These are phyloP conservation scores for Endoconidiophora polonica DNA, from an alignment of 2,329 filamentous ascomycete genomes.

Conservation along the genomic window DNA sequence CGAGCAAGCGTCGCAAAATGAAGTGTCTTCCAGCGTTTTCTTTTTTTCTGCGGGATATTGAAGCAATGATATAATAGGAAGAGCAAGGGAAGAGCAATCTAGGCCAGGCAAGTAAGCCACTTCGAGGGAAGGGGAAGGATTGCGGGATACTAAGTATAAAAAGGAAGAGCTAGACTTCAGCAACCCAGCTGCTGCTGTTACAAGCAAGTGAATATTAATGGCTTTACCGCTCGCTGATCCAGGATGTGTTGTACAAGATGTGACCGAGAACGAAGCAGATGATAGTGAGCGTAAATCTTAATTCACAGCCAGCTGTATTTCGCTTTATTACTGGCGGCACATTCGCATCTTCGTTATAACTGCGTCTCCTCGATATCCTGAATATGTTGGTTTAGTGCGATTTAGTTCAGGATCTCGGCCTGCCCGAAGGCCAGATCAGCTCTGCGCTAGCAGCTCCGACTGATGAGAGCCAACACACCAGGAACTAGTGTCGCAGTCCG, in stretches of 20 bases:
- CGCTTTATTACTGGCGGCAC: no score
- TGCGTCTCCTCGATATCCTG: no score
- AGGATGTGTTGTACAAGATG: neutral
- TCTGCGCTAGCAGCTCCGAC: neutral
- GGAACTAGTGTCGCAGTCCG: neutral
- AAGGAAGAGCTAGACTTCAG: slow-evolving; percentile 2
- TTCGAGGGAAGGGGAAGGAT: slow-evolving; percentile 2
- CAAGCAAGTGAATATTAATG: neutral
- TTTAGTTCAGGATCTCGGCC: no score
- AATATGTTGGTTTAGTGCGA: no score
- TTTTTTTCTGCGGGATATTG: neutral
- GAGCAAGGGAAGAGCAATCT: neutral
- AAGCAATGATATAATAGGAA: slow-evolving; percentile 1
- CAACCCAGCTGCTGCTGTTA: neutral
- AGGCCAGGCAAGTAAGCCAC: slow-evolving; percentile 6
- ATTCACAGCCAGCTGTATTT: neutral
- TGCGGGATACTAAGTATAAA: slow-evolving; percentile 1
- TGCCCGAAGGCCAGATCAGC: neutral
- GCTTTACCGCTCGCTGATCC: no score
- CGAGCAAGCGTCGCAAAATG: slow-evolving; percentile 2
- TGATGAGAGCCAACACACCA: neutral
- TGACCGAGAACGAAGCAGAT: neutral
- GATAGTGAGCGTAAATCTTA: no score
- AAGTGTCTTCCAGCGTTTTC: neutral
- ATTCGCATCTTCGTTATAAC: no score